These are phyloP conservation scores for Shiraia bambusicola DNA, from an alignment of 2,329 filamentous ascomycete genomes.

Conservation along the genomic window DNA sequence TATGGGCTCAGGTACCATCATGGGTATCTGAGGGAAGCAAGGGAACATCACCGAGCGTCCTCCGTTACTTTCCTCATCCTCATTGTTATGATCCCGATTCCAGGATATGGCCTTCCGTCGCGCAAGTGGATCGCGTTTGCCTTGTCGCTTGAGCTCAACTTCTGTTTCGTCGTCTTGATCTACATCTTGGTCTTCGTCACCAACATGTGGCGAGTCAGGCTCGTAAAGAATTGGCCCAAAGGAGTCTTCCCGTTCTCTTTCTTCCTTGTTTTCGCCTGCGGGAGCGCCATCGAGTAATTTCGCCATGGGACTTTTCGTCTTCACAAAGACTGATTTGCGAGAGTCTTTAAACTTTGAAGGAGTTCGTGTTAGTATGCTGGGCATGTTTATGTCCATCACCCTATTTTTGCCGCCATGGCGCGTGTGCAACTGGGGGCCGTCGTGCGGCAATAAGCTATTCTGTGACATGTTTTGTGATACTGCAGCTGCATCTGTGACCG, in stretches of 20 bases:
- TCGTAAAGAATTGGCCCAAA: not conserved
- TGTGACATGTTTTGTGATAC: constrained; percentile 1
- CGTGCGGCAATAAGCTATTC: not conserved
- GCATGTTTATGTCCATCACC: not conserved
- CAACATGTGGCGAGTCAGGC: not conserved
- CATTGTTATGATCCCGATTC: too few species aligned
- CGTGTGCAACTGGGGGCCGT: not conserved
- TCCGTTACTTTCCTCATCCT: too few species aligned
- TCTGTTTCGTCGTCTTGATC: not conserved
- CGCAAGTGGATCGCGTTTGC: too few species aligned
- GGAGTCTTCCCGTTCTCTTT: not conserved
- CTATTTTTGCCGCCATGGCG: not conserved
- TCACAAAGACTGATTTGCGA: constrained; percentile 10
- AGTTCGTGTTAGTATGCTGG: not conserved
- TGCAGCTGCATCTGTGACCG: not conserved
- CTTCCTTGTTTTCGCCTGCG: not conserved
- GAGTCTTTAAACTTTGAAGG: constrained; percentile 3
- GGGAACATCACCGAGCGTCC: too few species aligned
- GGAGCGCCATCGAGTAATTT: constrained; percentile 26
- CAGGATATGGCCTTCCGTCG: too few species aligned
- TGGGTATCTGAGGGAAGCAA: too few species aligned
- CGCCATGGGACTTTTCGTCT: constrained; percentile 17
- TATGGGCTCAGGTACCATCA: too few species aligned
- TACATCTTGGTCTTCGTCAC: not conserved
- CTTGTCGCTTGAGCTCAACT: too few species aligned